phyloP scores from a whole-genome alignment of 768 basidiomycete genomes.

The Lactarius indigo region DNA sequence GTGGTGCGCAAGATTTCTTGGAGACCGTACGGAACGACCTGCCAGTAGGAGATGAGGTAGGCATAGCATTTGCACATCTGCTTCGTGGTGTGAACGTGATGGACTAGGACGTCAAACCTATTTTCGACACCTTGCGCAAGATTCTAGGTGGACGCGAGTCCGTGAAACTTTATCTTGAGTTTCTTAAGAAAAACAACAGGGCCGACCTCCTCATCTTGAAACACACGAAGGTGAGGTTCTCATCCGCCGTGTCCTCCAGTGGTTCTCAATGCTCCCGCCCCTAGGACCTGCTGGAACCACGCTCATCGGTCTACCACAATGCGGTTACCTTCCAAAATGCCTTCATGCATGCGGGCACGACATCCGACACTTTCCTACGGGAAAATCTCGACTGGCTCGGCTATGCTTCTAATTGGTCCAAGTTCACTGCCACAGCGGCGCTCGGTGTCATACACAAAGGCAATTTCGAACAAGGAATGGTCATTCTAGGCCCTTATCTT shows the following conservation, averaged over 20 bases:
- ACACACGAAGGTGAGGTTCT: slow-evolving; percentile 70
- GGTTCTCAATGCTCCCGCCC: slow-evolving; percentile 9
- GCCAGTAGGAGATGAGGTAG: slow-evolving; percentile 64
- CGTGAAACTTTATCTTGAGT: slow-evolving; percentile 91
- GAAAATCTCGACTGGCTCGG: slow-evolving; percentile 97
- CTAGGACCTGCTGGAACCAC: slow-evolving; percentile 86
- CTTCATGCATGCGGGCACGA: slow-evolving; percentile 97
- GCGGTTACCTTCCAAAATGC: slow-evolving; percentile 96
- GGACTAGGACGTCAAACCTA: slow-evolving; percentile 51
- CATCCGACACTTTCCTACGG: slow-evolving; percentile 88
- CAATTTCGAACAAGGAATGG: slow-evolving; percentile 89
- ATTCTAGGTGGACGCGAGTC: slow-evolving; percentile 91
- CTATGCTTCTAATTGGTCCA: slow-evolving; percentile 95
- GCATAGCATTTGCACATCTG: slow-evolving; percentile 25
- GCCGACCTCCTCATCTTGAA: slow-evolving; percentile 89
- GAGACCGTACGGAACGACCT: slow-evolving; percentile 67
- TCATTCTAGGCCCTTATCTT: slow-evolving; percentile 90
- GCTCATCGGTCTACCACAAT: slow-evolving; percentile 96
- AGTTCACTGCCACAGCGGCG: slow-evolving; percentile 95
- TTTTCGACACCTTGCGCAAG: slow-evolving; percentile 70
- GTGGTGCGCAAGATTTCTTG: slow-evolving; percentile 90
- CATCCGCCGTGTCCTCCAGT: slow-evolving; percentile 79
- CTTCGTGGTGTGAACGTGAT: not conserved
- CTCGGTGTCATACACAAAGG: slow-evolving; percentile 98
- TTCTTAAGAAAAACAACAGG: slow-evolving; percentile 92